Conservation (phyloP, 2,329 filamentous ascomycete species). For the Cryphonectria naterciae region DNA sequence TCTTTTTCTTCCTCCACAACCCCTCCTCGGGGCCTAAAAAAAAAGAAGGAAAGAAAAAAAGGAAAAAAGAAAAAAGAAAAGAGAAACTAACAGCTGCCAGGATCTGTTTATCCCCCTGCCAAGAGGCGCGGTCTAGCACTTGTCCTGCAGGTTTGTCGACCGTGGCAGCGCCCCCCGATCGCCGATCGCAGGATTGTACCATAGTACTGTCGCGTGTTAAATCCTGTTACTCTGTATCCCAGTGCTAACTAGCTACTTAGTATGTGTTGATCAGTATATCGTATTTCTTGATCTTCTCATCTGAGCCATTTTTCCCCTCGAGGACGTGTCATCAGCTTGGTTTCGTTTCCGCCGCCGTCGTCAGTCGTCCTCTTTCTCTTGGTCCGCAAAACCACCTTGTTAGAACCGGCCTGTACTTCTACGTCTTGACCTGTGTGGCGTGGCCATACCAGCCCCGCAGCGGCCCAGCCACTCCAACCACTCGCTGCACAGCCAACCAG, state of each 20-base stretch:
- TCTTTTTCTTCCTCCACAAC: background rate
- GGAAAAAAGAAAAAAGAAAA: background rate
- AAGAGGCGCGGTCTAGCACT: background rate
- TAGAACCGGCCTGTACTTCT: constrained; percentile 1
- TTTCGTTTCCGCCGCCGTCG: no score
- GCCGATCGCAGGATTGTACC: constrained; percentile 3
- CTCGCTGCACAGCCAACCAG: background rate
- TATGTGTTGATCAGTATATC: background rate
- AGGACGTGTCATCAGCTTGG: background rate
- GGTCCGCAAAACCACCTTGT: background rate
- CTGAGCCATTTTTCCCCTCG: background rate
- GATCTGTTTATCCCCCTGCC: background rate
- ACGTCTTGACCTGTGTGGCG: background rate
- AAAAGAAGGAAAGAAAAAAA: background rate
- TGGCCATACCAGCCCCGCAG: background rate
- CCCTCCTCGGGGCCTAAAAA: background rate
- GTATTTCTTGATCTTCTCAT: background rate
- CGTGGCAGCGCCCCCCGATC: background rate
- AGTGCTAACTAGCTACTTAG: background rate
- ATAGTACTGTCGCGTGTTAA: background rate
- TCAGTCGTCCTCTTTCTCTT: background rate
- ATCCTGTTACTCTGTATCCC: background rate
- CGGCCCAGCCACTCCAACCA: background rate
- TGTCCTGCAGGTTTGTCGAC: background rate
- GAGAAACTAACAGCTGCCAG: background rate